A percentile compares a stretch with the other conserved stretches of the same genome.
phyloP scores from a whole-genome alignment of 345 rosid genomes.

The Isatis tinctoria region DNA sequence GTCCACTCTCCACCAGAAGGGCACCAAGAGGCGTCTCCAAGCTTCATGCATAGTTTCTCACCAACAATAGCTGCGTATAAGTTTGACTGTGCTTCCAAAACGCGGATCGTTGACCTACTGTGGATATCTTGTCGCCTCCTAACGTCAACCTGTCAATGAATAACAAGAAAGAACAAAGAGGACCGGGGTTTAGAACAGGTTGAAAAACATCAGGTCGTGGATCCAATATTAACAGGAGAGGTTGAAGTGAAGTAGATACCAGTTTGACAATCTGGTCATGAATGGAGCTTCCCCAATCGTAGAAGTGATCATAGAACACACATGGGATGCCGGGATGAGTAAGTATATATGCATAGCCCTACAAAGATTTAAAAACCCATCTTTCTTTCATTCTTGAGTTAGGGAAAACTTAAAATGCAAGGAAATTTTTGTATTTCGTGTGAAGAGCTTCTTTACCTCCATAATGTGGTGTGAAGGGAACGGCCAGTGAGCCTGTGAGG shows the following conservation, averaged over 20 bases:
- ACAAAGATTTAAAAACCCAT: constrained; percentile 12
- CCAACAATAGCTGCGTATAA: constrained; percentile 73
- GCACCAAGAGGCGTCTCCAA: constrained; percentile 90
- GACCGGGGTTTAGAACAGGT: not conserved
- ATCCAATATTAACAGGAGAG: not conserved
- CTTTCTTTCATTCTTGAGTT: not conserved
- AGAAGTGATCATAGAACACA: constrained; percentile 85
- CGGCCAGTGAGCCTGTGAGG: constrained; percentile 83
- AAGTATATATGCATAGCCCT: constrained; percentile 89
- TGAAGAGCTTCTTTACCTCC: constrained; percentile 52
- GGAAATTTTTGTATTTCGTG: not conserved
- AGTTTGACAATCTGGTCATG: constrained; percentile 76
- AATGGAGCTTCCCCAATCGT: constrained; percentile 61
- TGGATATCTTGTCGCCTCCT: constrained; percentile 60
- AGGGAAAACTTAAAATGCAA: not conserved
- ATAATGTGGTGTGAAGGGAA: constrained; percentile 72
- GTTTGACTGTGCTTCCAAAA: constrained; percentile 62
- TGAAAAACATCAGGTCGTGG: not conserved
- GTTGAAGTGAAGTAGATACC: constrained; percentile 33
- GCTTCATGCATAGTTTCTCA: constrained; percentile 77
- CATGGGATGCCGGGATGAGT: constrained; percentile 92
- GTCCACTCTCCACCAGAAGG: constrained; percentile 80
- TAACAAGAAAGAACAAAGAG: not conserved
- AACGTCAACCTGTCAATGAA: constrained; percentile 48
- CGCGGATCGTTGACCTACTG: constrained; percentile 56